These are phyloP conservation scores for Mycena albidolilacea DNA, from an alignment of 768 basidiomycete genomes.

Conservation along the genomic window DNA sequence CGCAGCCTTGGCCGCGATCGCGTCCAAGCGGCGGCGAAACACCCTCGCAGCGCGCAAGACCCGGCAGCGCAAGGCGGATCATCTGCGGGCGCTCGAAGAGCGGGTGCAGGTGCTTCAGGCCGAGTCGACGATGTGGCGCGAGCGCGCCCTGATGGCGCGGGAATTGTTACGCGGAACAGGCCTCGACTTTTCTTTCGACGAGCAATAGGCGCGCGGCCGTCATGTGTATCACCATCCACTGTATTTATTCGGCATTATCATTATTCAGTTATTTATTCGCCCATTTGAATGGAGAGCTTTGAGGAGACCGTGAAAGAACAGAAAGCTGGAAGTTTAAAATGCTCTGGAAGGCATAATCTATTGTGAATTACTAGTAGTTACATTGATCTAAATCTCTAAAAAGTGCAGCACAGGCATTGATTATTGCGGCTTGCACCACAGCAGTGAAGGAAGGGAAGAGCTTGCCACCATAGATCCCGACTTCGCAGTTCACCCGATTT, in stretches of 20 bases:
- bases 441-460: not conserved
- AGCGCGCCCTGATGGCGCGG: not conserved
- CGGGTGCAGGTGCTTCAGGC: not conserved
- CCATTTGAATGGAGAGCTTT: too few species aligned
- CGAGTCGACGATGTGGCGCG: not conserved
- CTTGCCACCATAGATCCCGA: not conserved
- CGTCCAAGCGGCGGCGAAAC: not conserved
- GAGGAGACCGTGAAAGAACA: too few species aligned
- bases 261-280: too few species aligned
- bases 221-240: not conserved
- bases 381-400: slow-evolving; percentile 7
- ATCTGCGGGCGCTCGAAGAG: not conserved
- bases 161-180: not conserved
- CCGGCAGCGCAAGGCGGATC: not conserved
- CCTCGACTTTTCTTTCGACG: not conserved
- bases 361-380: not conserved
- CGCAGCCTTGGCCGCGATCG: not conserved
- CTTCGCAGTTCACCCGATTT: not conserved
- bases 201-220: not conserved
- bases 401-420: not conserved
- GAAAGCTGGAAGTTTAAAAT: too few species aligned
- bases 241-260: not conserved
- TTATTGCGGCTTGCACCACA: not conserved
- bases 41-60: not conserved
- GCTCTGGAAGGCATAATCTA: too few species aligned